Base-by-base conservation (phyloP, 495 filamentous ascomycete species). In the Astrocystis sublimbata region DNA sequence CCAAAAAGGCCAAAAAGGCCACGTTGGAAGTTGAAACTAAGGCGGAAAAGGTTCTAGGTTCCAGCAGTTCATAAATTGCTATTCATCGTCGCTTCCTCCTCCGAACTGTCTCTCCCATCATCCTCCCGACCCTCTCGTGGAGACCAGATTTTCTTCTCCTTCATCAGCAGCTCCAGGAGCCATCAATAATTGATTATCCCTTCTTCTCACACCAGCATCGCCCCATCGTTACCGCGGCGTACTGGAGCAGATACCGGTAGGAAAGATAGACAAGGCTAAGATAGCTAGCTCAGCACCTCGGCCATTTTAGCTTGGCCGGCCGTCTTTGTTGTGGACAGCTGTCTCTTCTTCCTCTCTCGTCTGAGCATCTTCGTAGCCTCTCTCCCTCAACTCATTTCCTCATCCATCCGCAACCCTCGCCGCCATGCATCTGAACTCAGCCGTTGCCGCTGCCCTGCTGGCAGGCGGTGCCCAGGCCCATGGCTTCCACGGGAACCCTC, bases 341-440 rank as follows among this genome's bases (percentile, higher is more conserved):
- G 64, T 68, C 65, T 68, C 45, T 60, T 57, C 40, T 57, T 49
- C 49, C 59, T 50, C 50, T 59, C n/a, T 63, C 50, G 45, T 60
- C 55, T 24, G 56, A 49, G n/a, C 42, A 61, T 57, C 57, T 40
- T 49, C 1, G 19, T 46, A 9, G 1, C 10, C 4, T 3, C 21
- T 42, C 38, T 19, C 55, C 46, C 36, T 38, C 36, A 2, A n/a
- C 12, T 23, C 12, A n/a, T 12, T 21, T 43, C 2, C 7, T 6
- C 8, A 21, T 49, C 21, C 40, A n/a, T 57, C 36, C 12, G 42
- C 26, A 3, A 35, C n/a, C 10, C 38, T 21, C 19, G 15, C 31
- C 26, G 74, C 58, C 78, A 89, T 80, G 77, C 93, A 90, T 89
- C 88, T 91, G 78, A 85, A 92, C 78, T 85, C 90, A 74, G 84